Evolutionary conservation across 495 filamentous ascomycete genomes (phyloP).

Genomic region (Hyaloscypha hepaticicola): DNA sequence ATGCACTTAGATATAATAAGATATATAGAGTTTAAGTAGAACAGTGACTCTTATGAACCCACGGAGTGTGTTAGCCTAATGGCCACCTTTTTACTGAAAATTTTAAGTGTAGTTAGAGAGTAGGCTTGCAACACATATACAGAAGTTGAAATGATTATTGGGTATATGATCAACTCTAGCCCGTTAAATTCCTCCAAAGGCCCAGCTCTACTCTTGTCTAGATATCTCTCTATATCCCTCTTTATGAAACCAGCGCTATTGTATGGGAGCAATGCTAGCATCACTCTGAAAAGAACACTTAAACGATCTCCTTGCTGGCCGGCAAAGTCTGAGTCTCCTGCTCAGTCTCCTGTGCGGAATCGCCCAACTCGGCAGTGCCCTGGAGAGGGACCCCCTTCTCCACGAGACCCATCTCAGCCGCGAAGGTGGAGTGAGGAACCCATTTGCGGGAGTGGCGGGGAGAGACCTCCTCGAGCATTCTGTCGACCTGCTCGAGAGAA

Average conservation of each 20-base stretch:
- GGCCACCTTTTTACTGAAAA: too few species aligned
- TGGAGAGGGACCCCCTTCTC: conserved; percentile 29
- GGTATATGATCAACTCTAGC: conserved; percentile 12
- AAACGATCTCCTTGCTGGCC: conserved; percentile 14
- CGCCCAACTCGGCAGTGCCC: not conserved
- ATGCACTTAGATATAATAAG: too few species aligned
- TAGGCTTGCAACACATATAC: not conserved
- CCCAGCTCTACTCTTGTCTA: conserved; percentile 1
- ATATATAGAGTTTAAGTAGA: too few species aligned
- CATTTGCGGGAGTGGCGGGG: conserved; percentile 70
- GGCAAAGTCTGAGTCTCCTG: not conserved
- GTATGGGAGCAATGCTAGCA: not conserved
- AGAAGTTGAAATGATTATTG: conserved; percentile 11
- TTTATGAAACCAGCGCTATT: not conserved
- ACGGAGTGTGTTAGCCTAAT: too few species aligned
- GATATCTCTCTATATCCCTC: conserved; percentile 8
- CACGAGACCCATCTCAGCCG: conserved; percentile 51
- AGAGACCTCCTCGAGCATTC: conserved; percentile 82
- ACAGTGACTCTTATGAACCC: too few species aligned
- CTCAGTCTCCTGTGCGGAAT: conserved; percentile 21
- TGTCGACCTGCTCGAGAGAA: conserved; percentile 84
- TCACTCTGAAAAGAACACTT: conserved; percentile 8
- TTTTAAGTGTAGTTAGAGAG: too few species aligned
- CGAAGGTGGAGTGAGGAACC: conserved; percentile 70
- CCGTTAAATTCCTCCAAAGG: not conserved